Base-by-base conservation (phyloP, 2,329 filamentous ascomycete species). In the Rutstroemia sp. region DNA sequence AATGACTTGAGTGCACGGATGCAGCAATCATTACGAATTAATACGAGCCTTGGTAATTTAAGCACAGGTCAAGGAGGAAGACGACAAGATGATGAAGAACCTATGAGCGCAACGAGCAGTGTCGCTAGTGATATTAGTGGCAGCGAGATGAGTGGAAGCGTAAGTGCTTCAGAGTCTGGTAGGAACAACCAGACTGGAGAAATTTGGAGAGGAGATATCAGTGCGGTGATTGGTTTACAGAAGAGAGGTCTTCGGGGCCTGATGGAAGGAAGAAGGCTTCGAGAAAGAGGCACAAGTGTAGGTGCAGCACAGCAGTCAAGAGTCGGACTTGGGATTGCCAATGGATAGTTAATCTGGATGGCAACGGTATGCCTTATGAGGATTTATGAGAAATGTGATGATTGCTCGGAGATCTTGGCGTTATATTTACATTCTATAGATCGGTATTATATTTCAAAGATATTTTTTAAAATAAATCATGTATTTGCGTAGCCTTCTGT, bases 201-300 rank as follows among this genome's bases (percentile, higher is more conserved):
- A 62, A 77, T 92, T 0, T 99, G 94, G 92, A 76, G 80, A 66
- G 85, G 87, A 57, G 82, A 95, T 74, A 72, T 92, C 37, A 92
- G 88, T 74, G 90, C 90, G 49, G 92, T 97, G 2, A 95, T 99
- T 63, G 94, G 94, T 0, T 71, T 99, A 62, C 94, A 99, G 76
- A 99, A 99, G 76, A 80, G 94, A 54, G 94, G 94, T 0, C 72
- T 99, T 38, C 79, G 92, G 58, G 94, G 94, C 0, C 72, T 99
- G 63, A 97, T 99, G 94, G 94, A 97, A 71, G 92, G 92, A 3
- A 78, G 92, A 46, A 79, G 92, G 59, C 85, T 96, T 76, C 78
- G 92, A 46, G 90, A 95, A 71, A 77, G 90, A 61, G 80, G 79
- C 12, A 72, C 73, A 58, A 71, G 72, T 60, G 67, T 65, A 63